Evolutionary conservation across 257 asterid genomes (phyloP).

Genomic region (Scutellaria barbata): DNA sequence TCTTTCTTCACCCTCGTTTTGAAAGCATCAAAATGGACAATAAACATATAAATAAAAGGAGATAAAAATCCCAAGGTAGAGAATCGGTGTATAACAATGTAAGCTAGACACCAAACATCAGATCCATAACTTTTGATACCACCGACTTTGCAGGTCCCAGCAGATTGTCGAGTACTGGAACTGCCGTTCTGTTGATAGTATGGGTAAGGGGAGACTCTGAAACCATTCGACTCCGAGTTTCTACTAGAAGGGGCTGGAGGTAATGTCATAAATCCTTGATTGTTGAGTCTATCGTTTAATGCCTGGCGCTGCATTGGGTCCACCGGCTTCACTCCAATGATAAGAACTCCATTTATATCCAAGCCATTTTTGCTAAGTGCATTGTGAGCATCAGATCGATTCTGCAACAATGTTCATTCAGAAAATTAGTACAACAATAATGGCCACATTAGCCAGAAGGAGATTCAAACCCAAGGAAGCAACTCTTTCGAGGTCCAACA

Average conservation of each 20-base stretch:
- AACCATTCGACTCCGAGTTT: constrained; percentile 51
- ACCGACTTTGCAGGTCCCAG: constrained; percentile 82
- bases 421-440: constrained; percentile 4
- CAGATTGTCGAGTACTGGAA: constrained; percentile 49
- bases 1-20: constrained; percentile 24
- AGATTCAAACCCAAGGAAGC: background rate
- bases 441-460: background rate
- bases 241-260: constrained; percentile 63
- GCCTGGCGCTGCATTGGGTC: constrained; percentile 83
- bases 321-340: constrained; percentile 87
- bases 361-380: constrained; percentile 86
- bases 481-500: background rate
- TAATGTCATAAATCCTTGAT: constrained; percentile 80
- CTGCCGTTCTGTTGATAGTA: constrained; percentile 69
- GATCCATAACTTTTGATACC: constrained; percentile 87
- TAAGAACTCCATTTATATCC: constrained; percentile 86
- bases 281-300: constrained; percentile 69
- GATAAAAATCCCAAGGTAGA: background rate
- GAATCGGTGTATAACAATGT: background rate
- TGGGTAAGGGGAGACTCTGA: constrained; percentile 63
- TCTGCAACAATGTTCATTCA: constrained; percentile 50
- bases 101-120: constrained; percentile 84
- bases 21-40: constrained; percentile 6
- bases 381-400: constrained; percentile 81
- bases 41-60: background rate